These are phyloP conservation scores for Crepidotus variabilis DNA, from an alignment of 768 basidiomycete species.

Conservation along the genomic window DNA sequence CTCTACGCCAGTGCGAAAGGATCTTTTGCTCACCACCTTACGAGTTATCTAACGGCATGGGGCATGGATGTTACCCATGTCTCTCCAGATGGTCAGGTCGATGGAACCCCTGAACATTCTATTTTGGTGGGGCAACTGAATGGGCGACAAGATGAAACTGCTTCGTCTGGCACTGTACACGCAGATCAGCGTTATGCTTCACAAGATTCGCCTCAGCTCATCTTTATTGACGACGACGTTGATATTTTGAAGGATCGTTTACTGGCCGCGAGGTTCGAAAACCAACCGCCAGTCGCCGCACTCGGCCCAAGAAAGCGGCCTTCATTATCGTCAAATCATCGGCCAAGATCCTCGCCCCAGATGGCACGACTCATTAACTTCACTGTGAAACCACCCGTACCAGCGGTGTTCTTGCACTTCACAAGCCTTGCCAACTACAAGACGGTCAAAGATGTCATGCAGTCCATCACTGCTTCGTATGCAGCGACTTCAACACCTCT, in stretches of 20 bases:
- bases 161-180: not conserved
- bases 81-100: slow-evolving; percentile 53
- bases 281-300: slow-evolving; percentile 35
- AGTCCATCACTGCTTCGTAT: slow-evolving; percentile 55
- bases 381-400: slow-evolving; percentile 16
- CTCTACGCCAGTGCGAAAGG: slow-evolving; percentile 86
- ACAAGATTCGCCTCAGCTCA: slow-evolving; percentile 48
- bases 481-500: slow-evolving; percentile 40
- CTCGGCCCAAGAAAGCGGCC: slow-evolving; percentile 55
- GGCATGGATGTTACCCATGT: slow-evolving; percentile 90
- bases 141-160: slow-evolving; percentile 1
- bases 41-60: slow-evolving; percentile 92
- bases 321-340: slow-evolving; percentile 60
- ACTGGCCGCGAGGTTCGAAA: slow-evolving; percentile 59
- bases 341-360: slow-evolving; percentile 79
- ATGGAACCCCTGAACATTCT: slow-evolving; percentile 25
- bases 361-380: slow-evolving; percentile 49
- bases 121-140: not conserved
- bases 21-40: slow-evolving; percentile 88
- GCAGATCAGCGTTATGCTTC: slow-evolving; percentile 18
- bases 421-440: slow-evolving; percentile 90
- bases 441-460: slow-evolving; percentile 78
- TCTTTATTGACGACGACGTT: slow-evolving; percentile 93
- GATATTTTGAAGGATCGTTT: slow-evolving; percentile 73
- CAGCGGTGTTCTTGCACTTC: slow-evolving; percentile 79